Evolutionary conservation across 345 rosid genomes (phyloP).

Genomic region (Hirschfeldia incana): DNA sequence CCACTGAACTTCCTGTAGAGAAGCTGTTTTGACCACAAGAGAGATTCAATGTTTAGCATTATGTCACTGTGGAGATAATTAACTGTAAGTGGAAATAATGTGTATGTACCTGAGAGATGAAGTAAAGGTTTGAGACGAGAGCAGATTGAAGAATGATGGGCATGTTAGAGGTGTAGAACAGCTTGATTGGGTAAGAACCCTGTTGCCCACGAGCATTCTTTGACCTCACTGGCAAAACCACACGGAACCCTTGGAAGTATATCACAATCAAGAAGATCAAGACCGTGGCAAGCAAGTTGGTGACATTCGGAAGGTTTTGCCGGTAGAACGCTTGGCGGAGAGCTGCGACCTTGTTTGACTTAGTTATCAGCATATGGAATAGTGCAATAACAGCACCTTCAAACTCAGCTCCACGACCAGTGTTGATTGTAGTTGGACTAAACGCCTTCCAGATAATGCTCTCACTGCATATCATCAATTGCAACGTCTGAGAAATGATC

Average conservation of each 20-base stretch:
- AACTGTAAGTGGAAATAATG: background rate
- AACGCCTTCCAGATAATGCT: slow-evolving; percentile 88
- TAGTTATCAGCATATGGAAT: slow-evolving; percentile 76
- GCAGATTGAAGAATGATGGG: slow-evolving; percentile 88
- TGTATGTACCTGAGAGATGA: slow-evolving; percentile 74
- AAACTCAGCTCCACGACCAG: slow-evolving; percentile 89
- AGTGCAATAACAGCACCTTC: slow-evolving; percentile 92
- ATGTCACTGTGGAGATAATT: background rate
- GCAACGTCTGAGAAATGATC: too few relatives aligned
- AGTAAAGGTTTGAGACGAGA: slow-evolving; percentile 78
- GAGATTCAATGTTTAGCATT: background rate
- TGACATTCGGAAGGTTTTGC: slow-evolving; percentile 88
- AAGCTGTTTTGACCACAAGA: slow-evolving; percentile 48
- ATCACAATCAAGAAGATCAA: slow-evolving; percentile 78
- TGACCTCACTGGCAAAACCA: slow-evolving; percentile 85
- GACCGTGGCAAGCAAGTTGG: slow-evolving; percentile 80
- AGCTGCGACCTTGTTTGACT: slow-evolving; percentile 75
- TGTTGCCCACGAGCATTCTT: slow-evolving; percentile 95
- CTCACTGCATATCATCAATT: slow-evolving; percentile 51
- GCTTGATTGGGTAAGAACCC: slow-evolving; percentile 86
- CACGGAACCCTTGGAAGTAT: slow-evolving; percentile 96
- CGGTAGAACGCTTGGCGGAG: slow-evolving; percentile 86
- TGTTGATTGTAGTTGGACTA: slow-evolving; percentile 86
- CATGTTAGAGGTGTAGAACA: slow-evolving; percentile 93
- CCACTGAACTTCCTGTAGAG: slow-evolving; percentile 77